These are phyloP conservation scores for Cyberlindnera misumaiensis DNA, from an alignment of 805 yeast genomes.

Conservation along the genomic window DNA sequence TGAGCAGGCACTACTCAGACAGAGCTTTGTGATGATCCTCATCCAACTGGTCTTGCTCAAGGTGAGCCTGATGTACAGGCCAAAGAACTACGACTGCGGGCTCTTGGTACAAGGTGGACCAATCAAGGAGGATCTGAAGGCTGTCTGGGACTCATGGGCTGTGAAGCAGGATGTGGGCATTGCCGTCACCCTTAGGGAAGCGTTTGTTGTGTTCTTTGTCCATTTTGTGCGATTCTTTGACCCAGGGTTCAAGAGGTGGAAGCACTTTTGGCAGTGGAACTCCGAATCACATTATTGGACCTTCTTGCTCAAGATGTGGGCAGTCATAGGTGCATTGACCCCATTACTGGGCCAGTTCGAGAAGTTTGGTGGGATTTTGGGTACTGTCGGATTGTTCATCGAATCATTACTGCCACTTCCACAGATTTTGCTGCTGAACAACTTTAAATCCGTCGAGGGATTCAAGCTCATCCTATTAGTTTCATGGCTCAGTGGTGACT, in stretches of 20 bases:
- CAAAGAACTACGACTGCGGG: constrained; percentile 33
- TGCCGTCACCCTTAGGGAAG: constrained; percentile 2
- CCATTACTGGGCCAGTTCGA: constrained; percentile 28
- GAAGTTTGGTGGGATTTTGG: constrained; percentile 45
- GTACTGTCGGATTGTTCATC: constrained; percentile 58
- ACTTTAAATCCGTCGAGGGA: constrained; percentile 65
- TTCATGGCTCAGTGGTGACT: constrained; percentile 88
- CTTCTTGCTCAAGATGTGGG: constrained; percentile 37
- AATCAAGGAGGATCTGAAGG: constrained; percentile 1
- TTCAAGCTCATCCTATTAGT: constrained; percentile 68
- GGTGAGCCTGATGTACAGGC: constrained; percentile 55
- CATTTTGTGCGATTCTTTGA: constrained; percentile 57
- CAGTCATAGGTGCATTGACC: constrained; percentile 27
- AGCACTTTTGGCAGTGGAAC: constrained; percentile 84
- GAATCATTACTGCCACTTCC: constrained; percentile 74
- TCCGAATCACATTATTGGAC: constrained; percentile 52
- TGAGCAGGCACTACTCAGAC: constrained; percentile 72
- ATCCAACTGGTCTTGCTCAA: constrained; percentile 63
- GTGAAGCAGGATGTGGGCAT: constrained; percentile 7
- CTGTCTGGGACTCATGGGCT: constrained; percentile 3
- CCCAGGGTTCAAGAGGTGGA: constrained; percentile 58
- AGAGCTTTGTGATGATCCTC: constrained; percentile 77
- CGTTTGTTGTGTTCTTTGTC: constrained; percentile 21
- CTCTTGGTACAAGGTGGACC: constrained; percentile 25
- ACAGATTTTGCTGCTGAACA: constrained; percentile 62